phyloP scores from a whole-genome alignment of 257 asterid species.

The Fraxinus pennsylvanica region DNA sequence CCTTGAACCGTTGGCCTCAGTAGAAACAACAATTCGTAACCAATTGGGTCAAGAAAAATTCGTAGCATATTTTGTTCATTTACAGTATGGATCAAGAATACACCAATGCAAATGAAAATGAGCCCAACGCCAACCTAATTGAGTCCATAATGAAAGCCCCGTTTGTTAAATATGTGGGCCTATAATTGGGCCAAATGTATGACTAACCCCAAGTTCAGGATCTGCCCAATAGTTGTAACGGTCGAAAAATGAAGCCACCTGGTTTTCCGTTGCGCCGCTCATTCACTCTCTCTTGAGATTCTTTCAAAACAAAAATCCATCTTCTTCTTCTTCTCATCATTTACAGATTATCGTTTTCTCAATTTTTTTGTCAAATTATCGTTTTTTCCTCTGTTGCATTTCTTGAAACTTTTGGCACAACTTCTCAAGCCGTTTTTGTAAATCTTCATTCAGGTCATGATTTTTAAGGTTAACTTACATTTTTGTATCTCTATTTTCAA shows the following conservation, averaged over 20 bases:
- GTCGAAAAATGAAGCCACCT: constrained; percentile 24
- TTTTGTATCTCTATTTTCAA: not conserved
- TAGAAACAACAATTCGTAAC: too few relatives aligned
- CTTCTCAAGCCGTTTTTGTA: not conserved
- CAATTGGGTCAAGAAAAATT: too few relatives aligned
- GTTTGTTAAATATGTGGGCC: too few relatives aligned
- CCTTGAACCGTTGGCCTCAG: too few relatives aligned
- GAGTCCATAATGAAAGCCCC: too few relatives aligned
- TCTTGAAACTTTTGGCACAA: not conserved
- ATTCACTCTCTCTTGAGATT: constrained; percentile 16
- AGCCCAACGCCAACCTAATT: too few relatives aligned
- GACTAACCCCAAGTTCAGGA: not conserved
- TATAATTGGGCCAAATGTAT: too few relatives aligned
- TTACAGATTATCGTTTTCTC: not conserved
- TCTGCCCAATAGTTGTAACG: constrained; percentile 10
- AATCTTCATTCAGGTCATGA: constrained; percentile 20
- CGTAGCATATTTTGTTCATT: too few relatives aligned
- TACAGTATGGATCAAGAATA: too few relatives aligned
- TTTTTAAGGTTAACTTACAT: not conserved
- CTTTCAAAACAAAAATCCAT: not conserved
- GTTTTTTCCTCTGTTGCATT: constrained; percentile 7
- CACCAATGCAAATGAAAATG: too few relatives aligned
- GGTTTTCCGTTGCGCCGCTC: constrained; percentile 36
- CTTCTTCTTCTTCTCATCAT: not conserved
- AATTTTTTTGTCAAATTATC: constrained; percentile 9